Conservation (phyloP, 2,329 filamentous ascomycete species). For the Stemphylium vesicarium region DNA sequence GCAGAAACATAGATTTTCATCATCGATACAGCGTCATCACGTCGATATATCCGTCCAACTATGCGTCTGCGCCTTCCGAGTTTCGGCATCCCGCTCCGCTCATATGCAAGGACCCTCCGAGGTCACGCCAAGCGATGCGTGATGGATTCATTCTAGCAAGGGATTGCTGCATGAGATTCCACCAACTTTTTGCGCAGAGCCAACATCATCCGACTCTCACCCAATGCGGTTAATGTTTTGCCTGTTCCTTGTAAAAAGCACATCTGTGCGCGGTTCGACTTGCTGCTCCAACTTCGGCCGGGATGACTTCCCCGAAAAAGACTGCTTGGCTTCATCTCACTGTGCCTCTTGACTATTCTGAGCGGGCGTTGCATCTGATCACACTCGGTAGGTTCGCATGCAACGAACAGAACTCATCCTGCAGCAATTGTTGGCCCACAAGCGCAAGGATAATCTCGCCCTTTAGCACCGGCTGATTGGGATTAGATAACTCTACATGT, state of each 20-base stretch:
- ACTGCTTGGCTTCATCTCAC: slow-evolving; percentile 16
- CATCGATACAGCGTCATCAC: not conserved
- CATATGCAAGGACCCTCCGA: slow-evolving; percentile 24
- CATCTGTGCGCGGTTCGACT: slow-evolving; percentile 17
- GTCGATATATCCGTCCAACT: slow-evolving; percentile 2
- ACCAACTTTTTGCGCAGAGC: slow-evolving; percentile 27
- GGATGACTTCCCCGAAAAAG: slow-evolving; percentile 22
- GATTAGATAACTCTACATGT: not conserved
- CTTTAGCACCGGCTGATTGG: slow-evolving; percentile 9
- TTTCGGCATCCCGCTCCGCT: slow-evolving; percentile 20
- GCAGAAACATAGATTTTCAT: not conserved
- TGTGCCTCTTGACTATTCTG: slow-evolving; percentile 10
- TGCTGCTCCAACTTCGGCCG: slow-evolving; percentile 17
- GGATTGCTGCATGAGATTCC: slow-evolving; percentile 20
- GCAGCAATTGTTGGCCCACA: slow-evolving; percentile 13
- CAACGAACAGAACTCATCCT: slow-evolving; percentile 17
- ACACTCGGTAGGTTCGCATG: slow-evolving; percentile 26
- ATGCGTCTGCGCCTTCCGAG: slow-evolving; percentile 8
- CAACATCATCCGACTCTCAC: slow-evolving; percentile 27
- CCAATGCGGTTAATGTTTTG: slow-evolving; percentile 26
- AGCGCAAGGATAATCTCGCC: slow-evolving; percentile 6
- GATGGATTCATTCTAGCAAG: slow-evolving; percentile 26
- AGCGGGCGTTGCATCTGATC: slow-evolving; percentile 22
- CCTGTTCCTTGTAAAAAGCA: slow-evolving; percentile 22
- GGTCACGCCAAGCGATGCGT: slow-evolving; percentile 42